Percentiles rank a stretch among this genome's conserved stretches.
Conservation (phyloP, 176 grass and related monocot genomes). For the Poa pratensis region DNA sequence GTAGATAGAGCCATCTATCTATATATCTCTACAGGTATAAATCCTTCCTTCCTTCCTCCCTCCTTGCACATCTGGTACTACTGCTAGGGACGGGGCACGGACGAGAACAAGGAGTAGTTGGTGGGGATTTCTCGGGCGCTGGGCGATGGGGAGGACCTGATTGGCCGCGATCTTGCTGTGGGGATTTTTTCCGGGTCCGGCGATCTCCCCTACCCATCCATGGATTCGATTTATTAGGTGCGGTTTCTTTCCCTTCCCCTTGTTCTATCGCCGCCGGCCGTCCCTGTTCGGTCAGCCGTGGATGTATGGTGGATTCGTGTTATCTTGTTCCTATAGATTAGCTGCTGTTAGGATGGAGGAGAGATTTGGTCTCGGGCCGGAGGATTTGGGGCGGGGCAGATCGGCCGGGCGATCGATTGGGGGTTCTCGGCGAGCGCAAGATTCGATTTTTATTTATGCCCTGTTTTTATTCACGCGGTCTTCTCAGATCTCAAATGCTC, state of each 20-base stretch:
- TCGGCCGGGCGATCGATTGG: slow-evolving; percentile 36
- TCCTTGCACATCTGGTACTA: neutral
- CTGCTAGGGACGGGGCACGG: neutral
- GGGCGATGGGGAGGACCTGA: slow-evolving; percentile 30
- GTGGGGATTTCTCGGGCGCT: slow-evolving; percentile 41
- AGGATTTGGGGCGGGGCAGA: neutral
- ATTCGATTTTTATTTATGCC: slow-evolving; percentile 31
- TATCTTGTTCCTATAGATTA: neutral
- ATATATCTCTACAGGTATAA: slow-evolving; percentile 53
- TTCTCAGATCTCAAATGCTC: slow-evolving; percentile 42
- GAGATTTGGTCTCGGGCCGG: slow-evolving; percentile 40
- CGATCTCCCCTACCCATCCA: neutral
- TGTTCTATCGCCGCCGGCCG: neutral
- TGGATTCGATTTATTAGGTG: slow-evolving; percentile 47
- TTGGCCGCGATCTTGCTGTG: slow-evolving; percentile 31
- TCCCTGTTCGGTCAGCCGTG: neutral
- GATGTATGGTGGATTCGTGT: slow-evolving; percentile 4
- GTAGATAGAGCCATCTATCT: slow-evolving; percentile 62
- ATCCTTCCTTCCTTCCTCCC: slow-evolving; percentile 34
- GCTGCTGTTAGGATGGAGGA: neutral
- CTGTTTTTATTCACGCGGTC: neutral
- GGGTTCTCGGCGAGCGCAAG: slow-evolving; percentile 2
- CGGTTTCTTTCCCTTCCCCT: neutral
- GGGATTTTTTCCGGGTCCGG: slow-evolving; percentile 17
- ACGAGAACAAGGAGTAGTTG: slow-evolving; percentile 15